Evolutionary conservation across 768 basidiomycete species (phyloP).

Genomic region (Lenzites betulinus): DNA sequence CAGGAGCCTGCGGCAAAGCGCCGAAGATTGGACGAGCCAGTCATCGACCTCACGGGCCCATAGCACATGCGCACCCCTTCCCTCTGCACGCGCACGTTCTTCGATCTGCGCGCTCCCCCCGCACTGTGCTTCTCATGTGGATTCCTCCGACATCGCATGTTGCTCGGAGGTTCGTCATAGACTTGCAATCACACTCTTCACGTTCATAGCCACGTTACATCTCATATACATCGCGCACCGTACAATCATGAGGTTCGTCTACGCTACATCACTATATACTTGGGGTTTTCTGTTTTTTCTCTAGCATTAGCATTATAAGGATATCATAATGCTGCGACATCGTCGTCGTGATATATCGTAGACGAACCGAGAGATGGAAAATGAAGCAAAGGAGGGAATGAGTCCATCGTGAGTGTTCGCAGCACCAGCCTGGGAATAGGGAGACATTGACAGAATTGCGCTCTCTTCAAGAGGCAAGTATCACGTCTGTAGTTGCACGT

Average conservation of each 20-base stretch:
- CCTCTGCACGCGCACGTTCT: neutral
- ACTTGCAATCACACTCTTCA: slow-evolving; percentile 1
- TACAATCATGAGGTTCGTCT: neutral
- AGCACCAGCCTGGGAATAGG: too few species aligned
- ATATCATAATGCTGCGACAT: neutral
- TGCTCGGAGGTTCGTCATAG: neutral
- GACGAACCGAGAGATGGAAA: too few species aligned
- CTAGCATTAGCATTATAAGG: neutral
- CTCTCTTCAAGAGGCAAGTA: too few species aligned
- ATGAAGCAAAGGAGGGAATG: too few species aligned
- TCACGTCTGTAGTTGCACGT: too few species aligned
- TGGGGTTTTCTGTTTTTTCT: neutral
- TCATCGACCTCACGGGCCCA: slow-evolving; percentile 10
- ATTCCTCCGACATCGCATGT: too few species aligned
- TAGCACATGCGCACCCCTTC: slow-evolving; percentile 1
- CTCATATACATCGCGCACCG: neutral
- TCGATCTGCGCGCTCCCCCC: neutral
- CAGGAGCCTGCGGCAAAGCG: slow-evolving; percentile 56
- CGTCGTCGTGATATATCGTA: too few species aligned
- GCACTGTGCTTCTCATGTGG: neutral
- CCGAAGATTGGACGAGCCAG: slow-evolving; percentile 39
- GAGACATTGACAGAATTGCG: too few species aligned
- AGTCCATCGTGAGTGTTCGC: too few species aligned
- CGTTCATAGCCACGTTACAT: neutral
- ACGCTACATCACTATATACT: slow-evolving; percentile 19